Percentiles rank a stretch among this genome's conserved stretches.
Conservation (phyloP, 768 basidiomycete species). For the Termitomyces sp. region DNA sequence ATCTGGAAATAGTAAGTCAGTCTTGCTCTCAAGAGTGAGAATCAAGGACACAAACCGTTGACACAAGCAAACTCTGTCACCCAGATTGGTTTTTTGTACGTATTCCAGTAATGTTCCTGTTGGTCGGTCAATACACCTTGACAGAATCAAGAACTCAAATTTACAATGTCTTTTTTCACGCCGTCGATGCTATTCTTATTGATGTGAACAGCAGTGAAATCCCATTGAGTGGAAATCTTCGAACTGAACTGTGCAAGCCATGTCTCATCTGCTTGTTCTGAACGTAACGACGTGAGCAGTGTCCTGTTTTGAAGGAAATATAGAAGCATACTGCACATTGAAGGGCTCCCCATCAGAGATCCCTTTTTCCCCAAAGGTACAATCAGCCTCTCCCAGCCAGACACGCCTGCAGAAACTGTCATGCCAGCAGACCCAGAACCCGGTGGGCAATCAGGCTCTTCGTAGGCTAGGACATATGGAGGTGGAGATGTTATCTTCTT, state of each 20-base stretch:
- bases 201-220: slow-evolving; percentile 42
- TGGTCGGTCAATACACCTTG: neutral
- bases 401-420: slow-evolving; percentile 33
- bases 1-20: slow-evolving; percentile 17
- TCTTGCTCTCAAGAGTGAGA: neutral
- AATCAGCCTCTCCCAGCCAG: slow-evolving; percentile 34
- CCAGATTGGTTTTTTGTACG: slow-evolving; percentile 42
- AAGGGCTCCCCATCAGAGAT: slow-evolving; percentile 36
- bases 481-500: slow-evolving; percentile 27
- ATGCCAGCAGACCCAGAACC: slow-evolving; percentile 41
- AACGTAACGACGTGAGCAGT: neutral
- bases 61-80: slow-evolving; percentile 45
- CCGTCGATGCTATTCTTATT: slow-evolving; percentile 42
- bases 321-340: slow-evolving; percentile 39
- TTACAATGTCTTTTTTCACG: slow-evolving; percentile 36
- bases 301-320: neutral
- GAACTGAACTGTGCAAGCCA: slow-evolving; percentile 35
- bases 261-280: slow-evolving; percentile 43
- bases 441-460: slow-evolving; percentile 40
- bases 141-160: slow-evolving; percentile 1
- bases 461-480: slow-evolving; percentile 36
- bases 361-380: slow-evolving; percentile 35
- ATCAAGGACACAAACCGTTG: slow-evolving; percentile 22
- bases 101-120: slow-evolving; percentile 35
- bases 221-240: slow-evolving; percentile 34